A percentile compares a stretch with the other conserved stretches of the same genome.
phyloP scores from a whole-genome alignment of 2,329 filamentous ascomycete genomes.

The Trichoderma sp. region DNA sequence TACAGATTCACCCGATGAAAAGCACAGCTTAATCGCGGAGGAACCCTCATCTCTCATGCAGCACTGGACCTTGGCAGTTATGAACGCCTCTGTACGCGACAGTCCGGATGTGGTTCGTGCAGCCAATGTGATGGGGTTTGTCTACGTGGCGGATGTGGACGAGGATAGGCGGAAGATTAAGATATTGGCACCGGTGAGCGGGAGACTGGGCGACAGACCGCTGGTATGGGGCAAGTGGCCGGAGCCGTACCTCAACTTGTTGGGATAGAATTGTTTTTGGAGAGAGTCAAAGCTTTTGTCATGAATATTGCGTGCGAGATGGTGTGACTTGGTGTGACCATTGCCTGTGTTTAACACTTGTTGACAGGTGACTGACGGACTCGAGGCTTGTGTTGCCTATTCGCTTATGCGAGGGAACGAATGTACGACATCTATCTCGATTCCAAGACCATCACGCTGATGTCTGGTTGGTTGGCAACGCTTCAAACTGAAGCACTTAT shows the following conservation, averaged over 20 bases:
- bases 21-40: constrained; percentile 56
- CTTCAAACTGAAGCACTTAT: not conserved
- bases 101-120: constrained; percentile 70
- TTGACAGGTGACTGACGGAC: not conserved
- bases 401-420: not conserved
- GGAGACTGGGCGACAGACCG: constrained; percentile 73
- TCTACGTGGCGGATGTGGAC: constrained; percentile 90
- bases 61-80: constrained; percentile 80
- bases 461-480: not conserved
- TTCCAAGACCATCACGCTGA: not conserved
- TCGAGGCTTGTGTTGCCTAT: not conserved
- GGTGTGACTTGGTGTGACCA: not conserved
- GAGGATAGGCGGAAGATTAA: constrained; percentile 76
- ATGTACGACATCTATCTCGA: not conserved
- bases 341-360: not conserved
- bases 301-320: not conserved
- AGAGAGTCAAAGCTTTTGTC: not conserved
- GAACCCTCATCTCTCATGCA: constrained; percentile 66
- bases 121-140: constrained; percentile 83
- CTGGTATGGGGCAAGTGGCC: constrained; percentile 85
- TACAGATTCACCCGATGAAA: constrained; percentile 27
- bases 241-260: constrained; percentile 74
- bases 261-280: constrained; percentile 43
- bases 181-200: constrained; percentile 78
- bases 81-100: constrained; percentile 70